phyloP scores from a whole-genome alignment of 768 basidiomycete genomes.

The Asterophora lycoperdoides region DNA sequence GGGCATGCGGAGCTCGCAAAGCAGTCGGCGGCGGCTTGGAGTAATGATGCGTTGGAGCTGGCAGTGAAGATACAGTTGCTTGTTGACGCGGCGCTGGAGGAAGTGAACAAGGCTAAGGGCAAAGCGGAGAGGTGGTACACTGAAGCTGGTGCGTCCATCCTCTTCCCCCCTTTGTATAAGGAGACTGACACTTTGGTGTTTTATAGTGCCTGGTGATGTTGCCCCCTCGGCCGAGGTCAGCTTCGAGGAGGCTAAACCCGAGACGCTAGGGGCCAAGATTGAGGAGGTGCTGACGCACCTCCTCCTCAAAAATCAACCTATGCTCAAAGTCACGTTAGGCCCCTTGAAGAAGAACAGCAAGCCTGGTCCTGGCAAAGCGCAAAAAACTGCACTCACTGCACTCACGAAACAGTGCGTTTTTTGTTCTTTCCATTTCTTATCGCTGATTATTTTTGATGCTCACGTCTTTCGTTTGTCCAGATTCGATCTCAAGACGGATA shows the following conservation, averaged over 20 bases:
- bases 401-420: conserved; percentile 6
- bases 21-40: neutral
- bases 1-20: neutral
- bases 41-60: neutral
- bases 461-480: no score
- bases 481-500: no score
- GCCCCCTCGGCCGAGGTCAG: neutral
- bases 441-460: no score
- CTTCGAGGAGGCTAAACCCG: neutral
- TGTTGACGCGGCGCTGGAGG: neutral
- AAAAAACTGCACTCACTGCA: neutral
- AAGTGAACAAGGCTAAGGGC: conserved; percentile 3
- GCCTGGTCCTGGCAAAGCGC: conserved; percentile 2
- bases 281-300: neutral
- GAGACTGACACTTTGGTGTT: no score
- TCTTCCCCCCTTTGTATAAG: neutral
- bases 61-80: neutral
- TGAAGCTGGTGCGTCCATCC: conserved; percentile 2
- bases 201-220: neutral
- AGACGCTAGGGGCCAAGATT: neutral
- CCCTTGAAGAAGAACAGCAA: neutral
- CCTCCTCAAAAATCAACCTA: conserved; percentile 5
- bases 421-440: neutral
- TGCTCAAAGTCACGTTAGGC: neutral
- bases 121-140: conserved; percentile 8